A percentile compares a stretch with the other conserved stretches of the same genome.
Evolutionary conservation across 495 filamentous ascomycete species (phyloP).

Genomic region (Xylaria sp.): DNA sequence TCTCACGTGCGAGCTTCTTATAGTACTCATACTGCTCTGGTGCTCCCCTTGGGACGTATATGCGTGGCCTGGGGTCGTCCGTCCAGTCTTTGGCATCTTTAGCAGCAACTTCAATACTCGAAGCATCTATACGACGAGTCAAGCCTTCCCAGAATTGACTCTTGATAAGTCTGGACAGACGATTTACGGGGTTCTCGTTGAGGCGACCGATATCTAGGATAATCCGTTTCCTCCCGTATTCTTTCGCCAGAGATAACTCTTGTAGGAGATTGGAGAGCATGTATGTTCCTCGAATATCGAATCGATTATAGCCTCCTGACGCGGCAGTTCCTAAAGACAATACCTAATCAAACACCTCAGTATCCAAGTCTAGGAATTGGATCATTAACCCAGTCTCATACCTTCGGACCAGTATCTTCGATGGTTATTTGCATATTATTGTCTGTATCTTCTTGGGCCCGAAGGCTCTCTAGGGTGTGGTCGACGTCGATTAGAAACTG

Average conservation of each 20-base stretch:
- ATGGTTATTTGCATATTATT: slow-evolving; percentile 94
- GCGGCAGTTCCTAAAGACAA: slow-evolving; percentile 83
- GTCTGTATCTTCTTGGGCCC: slow-evolving; percentile 87
- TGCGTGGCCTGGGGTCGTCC: slow-evolving; percentile 81
- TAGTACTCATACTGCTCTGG: slow-evolving; percentile 93
- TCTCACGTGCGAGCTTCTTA: slow-evolving; percentile 70
- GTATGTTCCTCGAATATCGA: slow-evolving; percentile 91
- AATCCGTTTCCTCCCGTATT: slow-evolving; percentile 82
- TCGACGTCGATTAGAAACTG: slow-evolving; percentile 82
- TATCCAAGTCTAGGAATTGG: neutral
- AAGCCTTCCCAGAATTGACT: slow-evolving; percentile 89
- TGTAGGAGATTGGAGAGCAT: slow-evolving; percentile 95
- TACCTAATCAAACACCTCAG: slow-evolving; percentile 53
- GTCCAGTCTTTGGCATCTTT: slow-evolving; percentile 93
- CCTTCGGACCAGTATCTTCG: slow-evolving; percentile 93
- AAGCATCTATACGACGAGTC: slow-evolving; percentile 86
- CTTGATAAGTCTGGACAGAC: slow-evolving; percentile 83
- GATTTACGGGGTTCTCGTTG: slow-evolving; percentile 90
- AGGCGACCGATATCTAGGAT: slow-evolving; percentile 86
- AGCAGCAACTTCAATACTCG: slow-evolving; percentile 84
- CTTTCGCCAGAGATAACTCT: slow-evolving; percentile 87
- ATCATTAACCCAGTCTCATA: slow-evolving; percentile 42
- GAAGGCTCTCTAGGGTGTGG: slow-evolving; percentile 71
- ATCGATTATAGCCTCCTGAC: slow-evolving; percentile 81
- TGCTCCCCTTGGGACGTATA: slow-evolving; percentile 86